Conservation (phyloP, 495 filamentous ascomycete species). For the Pyrenula massariospora region DNA sequence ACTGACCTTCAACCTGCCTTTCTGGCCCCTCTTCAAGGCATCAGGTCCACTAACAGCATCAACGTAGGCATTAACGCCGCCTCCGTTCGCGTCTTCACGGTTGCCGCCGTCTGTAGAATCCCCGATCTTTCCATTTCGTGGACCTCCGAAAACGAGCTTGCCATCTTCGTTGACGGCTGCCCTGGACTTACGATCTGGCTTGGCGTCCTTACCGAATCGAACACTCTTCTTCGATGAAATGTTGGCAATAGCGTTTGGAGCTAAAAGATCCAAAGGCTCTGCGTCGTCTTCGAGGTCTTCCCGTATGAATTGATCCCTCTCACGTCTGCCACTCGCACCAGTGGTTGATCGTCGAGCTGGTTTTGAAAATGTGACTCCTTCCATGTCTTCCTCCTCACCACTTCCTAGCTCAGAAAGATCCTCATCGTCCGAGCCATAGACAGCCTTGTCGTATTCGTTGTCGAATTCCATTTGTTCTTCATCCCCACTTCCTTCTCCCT, state of each 20-base stretch:
- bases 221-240: constrained; percentile 78
- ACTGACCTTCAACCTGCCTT: constrained; percentile 79
- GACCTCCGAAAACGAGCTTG: constrained; percentile 66
- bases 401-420: constrained; percentile 46
- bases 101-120: constrained; percentile 27
- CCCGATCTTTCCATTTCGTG: not conserved
- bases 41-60: constrained; percentile 79
- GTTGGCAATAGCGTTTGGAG: constrained; percentile 74
- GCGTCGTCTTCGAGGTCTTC: constrained; percentile 62
- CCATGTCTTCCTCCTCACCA: constrained; percentile 23
- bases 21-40: constrained; percentile 65
- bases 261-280: constrained; percentile 87
- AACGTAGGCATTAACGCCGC: constrained; percentile 81
- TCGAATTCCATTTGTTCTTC: constrained; percentile 45
- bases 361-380: not conserved
- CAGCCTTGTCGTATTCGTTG: constrained; percentile 87
- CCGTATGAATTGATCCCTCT: constrained; percentile 68
- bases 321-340: constrained; percentile 34
- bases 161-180: constrained; percentile 73
- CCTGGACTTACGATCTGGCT: constrained; percentile 31
- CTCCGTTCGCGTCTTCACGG: constrained; percentile 30
- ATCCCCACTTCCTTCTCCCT: constrained; percentile 34
- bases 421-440: constrained; percentile 76
- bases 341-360: constrained; percentile 12
- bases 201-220: constrained; percentile 30